Conservation (phyloP, 75 land plant species). For the Isoetes taiwanensis region DNA sequence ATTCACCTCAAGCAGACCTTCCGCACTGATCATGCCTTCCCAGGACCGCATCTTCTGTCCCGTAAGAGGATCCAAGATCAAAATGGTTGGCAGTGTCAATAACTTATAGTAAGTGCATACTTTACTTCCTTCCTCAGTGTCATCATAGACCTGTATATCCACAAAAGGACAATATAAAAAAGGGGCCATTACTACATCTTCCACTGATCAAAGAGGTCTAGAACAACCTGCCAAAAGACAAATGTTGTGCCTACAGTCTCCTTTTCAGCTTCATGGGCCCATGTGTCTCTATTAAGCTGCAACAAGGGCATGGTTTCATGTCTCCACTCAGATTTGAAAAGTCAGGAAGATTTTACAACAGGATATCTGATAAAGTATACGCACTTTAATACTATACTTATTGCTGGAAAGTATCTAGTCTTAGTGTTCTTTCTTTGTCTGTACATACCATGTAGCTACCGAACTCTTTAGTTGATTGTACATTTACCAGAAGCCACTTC, state of each 20-base stretch:
- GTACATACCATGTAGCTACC: constrained; percentile 74
- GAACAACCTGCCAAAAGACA: constrained; percentile 91
- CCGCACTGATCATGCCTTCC: constrained; percentile 84
- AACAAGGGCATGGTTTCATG: no score
- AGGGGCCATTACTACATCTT: background rate
- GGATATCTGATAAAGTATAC: no score
- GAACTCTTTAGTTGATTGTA: constrained; percentile 89
- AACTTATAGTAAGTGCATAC: constrained; percentile 92
- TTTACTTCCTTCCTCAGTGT: constrained; percentile 84
- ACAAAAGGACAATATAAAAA: background rate
- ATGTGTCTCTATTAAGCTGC: constrained; percentile 94
- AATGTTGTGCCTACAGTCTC: constrained; percentile 73
- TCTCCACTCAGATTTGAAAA: no score
- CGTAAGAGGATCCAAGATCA: constrained; percentile 88
- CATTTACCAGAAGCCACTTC: constrained; percentile 80
- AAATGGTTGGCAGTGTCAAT: constrained; percentile 49
- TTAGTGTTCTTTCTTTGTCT: no score
- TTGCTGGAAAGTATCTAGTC: no score
- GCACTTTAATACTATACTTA: no score
- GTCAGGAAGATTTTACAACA: no score
- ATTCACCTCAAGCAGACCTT: constrained; percentile 75
- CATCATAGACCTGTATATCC: constrained; percentile 63
- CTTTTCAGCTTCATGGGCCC: constrained; percentile 92
- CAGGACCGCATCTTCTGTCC: constrained; percentile 94
- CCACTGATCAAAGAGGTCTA: background rate